phyloP scores from a whole-genome alignment of 1,139 yeast genomes.

The Candida smagusa region DNA sequence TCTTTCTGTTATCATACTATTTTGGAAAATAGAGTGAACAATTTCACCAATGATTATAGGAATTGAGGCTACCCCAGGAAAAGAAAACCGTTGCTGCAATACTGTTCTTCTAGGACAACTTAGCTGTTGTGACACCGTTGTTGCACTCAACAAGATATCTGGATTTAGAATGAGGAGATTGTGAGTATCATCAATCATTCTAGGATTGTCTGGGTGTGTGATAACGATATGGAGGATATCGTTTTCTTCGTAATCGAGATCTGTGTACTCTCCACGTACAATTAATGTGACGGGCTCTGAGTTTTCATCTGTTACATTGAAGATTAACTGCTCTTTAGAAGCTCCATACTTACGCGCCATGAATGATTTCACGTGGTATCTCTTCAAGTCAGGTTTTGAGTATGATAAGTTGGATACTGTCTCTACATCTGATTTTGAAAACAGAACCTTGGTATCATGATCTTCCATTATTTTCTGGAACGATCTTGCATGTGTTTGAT shows the following conservation, averaged over 20 bases:
- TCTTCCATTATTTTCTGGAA: slow-evolving; percentile 18
- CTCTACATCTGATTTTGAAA: background rate
- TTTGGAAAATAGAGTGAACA: slow-evolving; percentile 76
- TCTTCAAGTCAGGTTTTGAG: slow-evolving; percentile 41
- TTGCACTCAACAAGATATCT: slow-evolving; percentile 76
- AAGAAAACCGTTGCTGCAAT: slow-evolving; percentile 50
- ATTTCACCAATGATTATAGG: slow-evolving; percentile 75
- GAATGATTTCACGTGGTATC: slow-evolving; percentile 48
- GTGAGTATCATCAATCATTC: slow-evolving; percentile 52
- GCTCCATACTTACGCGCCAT: slow-evolving; percentile 26
- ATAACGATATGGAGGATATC: slow-evolving; percentile 65
- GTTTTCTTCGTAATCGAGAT: slow-evolving; percentile 36
- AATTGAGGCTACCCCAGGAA: slow-evolving; percentile 54
- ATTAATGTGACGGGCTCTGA: slow-evolving; percentile 38
- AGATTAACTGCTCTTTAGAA: slow-evolving; percentile 41
- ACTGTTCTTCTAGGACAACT: slow-evolving; percentile 72
- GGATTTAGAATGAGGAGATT: slow-evolving; percentile 79
- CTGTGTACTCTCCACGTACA: slow-evolving; percentile 47
- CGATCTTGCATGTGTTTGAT: slow-evolving; percentile 21
- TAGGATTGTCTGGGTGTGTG: slow-evolving; percentile 34
- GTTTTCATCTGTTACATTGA: slow-evolving; percentile 42
- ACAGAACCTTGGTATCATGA: background rate
- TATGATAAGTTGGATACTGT: slow-evolving; percentile 42
- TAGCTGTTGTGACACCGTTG: slow-evolving; percentile 74
- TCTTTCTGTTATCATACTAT: slow-evolving; percentile 46